Evolutionary conservation across 768 basidiomycete species (phyloP), one percentile per base, ranked within the genome.

Genomic region (Holtermannia corniformis): DNA sequence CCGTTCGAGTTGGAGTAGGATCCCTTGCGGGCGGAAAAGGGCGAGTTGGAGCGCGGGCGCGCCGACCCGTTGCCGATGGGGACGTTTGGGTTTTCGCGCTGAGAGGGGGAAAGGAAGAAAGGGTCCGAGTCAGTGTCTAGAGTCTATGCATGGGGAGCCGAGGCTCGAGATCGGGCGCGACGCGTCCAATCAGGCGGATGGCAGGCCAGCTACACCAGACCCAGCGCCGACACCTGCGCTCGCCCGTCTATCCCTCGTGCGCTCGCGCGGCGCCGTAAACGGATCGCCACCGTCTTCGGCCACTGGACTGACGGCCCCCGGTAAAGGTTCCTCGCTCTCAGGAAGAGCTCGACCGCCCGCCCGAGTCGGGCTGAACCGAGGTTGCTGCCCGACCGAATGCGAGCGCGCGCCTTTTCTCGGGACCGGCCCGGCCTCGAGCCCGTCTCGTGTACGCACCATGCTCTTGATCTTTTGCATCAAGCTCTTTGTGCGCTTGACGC

Each of bases 361-460:
- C n/a, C n/a, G n/a, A n/a, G n/a, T n/a, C n/a, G n/a, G n/a, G n/a
- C n/a, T n/a, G n/a, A n/a, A n/a, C n/a, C n/a, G n/a, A n/a, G n/a
- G n/a, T n/a, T n/a, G n/a, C n/a, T n/a, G n/a, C n/a, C n/a, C n/a
- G n/a, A n/a, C n/a, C n/a, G n/a, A n/a, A n/a, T n/a, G n/a, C n/a
- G n/a, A n/a, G n/a, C n/a, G n/a, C n/a, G n/a, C n/a, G n/a, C n/a
- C n/a, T n/a, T n/a, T n/a, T n/a, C n/a, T n/a, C n/a, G n/a, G n/a
- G n/a, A n/a, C n/a, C n/a, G n/a, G n/a, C n/a, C n/a, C n/a, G n/a
- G n/a, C n/a, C n/a, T n/a, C n/a, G n/a, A n/a, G n/a, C n/a, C n/a
- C n/a, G n/a, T n/a, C n/a, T n/a, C n/a, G n/a, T n/a, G n/a, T 53
- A 68, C 67, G 61, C 60, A 72, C 71, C 71, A 72, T 70, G 37